These are phyloP conservation scores for Cercospora canescens DNA, from an alignment of 2,329 filamentous ascomycete species.

Conservation along the genomic window DNA sequence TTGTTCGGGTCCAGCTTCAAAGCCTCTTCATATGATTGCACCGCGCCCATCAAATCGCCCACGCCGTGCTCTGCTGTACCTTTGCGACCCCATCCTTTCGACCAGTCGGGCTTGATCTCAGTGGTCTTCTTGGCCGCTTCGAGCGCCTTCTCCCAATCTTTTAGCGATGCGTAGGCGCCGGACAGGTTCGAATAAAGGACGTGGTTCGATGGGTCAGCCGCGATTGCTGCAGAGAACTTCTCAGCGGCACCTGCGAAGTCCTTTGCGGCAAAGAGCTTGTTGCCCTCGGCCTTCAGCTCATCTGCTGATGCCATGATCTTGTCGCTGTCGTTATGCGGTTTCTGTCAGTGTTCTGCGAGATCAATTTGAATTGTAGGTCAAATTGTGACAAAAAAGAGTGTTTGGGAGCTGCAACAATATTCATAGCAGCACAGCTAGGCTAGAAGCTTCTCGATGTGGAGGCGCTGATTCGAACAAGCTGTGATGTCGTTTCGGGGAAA, in stretches of 20 bases:
- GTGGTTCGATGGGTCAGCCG: conserved; percentile 83
- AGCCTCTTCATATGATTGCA: conserved; percentile 92
- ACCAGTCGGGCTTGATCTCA: conserved; percentile 95
- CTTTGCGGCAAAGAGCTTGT: conserved; percentile 97
- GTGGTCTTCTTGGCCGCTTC: conserved; percentile 91
- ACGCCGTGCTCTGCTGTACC: conserved; percentile 86
- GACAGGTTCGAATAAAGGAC: conserved; percentile 98
- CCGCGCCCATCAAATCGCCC: conserved; percentile 79
- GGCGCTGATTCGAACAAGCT: background rate
- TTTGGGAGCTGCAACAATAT: background rate
- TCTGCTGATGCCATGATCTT: conserved; percentile 57
- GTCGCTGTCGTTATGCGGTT: background rate
- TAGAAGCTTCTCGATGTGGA: conserved; percentile 7
- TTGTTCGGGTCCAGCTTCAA: conserved; percentile 90
- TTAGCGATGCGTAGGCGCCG: conserved; percentile 81
- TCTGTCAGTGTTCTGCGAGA: background rate
- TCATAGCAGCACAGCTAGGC: background rate
- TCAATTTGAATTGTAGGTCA: too few species aligned
- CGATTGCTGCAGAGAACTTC: conserved; percentile 93
- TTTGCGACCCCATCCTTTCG: conserved; percentile 93
- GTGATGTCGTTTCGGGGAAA: background rate
- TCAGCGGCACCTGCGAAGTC: conserved; percentile 93
- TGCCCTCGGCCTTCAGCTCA: conserved; percentile 73
- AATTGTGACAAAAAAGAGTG: background rate
- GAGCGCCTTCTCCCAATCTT: conserved; percentile 80